Evolutionary conservation across 2,329 filamentous ascomycete species (phyloP), one percentile per base, ranked within the genome.

Genomic region (Paecilomyces sp.): DNA sequence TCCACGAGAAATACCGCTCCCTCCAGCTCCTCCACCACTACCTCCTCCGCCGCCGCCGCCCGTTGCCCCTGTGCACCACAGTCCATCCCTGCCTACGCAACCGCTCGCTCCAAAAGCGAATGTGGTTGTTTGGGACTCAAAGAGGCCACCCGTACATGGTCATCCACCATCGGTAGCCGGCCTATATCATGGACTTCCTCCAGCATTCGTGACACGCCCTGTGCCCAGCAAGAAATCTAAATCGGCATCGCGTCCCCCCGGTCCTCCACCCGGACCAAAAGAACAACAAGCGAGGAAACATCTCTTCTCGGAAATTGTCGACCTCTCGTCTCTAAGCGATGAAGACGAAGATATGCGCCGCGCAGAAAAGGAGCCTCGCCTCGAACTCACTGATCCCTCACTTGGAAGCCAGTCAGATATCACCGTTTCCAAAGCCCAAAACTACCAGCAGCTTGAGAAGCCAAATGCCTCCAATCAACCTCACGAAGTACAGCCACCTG

Each of bases 251-350:
- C 54, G 59, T 30, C 51, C 55, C 1, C 59, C 60, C n/a, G 62
- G 65, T 47, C 66, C 67, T 7, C 57, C 62, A 2, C 65, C 68
- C n/a, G 69, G 68, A 8, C 68, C 81, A 62, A 85, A 85, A 64
- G 81, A 80, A 66, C 80, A 83, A 65, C 77, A 77, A 57, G 82
- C 83, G n/a, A 74, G 80, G 28, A 85, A 85, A 66, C 76, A 82
- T 24, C 79, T 75, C 7, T 80, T 85, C 62, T 77, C 73, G 28
- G 82, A 85, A 30, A 70, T 85, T 51, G 74, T 85, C 5, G 83
- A 85, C 65, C 67, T 85, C 57, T 80, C 81, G 33, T 63, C 64
- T 24, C 66, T 80, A 18, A 78, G 77, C 15, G 79, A 80, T 24
- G 77, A 79, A 1, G 65, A 76, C 65, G 62, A 68, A 50, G 67